Conservation (phyloP, 176 grass and related monocot species). For the Cenchrus americanus region DNA sequence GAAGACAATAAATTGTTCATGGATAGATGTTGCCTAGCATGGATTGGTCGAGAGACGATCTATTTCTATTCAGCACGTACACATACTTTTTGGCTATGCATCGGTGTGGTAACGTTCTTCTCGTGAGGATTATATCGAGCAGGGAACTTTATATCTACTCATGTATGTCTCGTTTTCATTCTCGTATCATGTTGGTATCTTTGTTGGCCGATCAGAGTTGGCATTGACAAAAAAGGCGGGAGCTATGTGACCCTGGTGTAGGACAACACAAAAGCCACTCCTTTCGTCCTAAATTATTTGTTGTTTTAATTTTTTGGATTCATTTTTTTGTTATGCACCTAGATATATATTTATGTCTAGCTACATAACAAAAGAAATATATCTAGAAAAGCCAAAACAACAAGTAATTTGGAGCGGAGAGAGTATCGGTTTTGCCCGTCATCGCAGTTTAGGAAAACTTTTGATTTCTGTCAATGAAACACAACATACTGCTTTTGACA, state of each 20-base stretch:
- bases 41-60: not conserved
- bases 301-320: too few relatives aligned
- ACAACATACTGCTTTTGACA: too few relatives aligned
- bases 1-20: too few relatives aligned
- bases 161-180: not conserved
- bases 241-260: not conserved
- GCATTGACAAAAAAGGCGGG: not conserved
- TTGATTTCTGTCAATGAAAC: too few relatives aligned
- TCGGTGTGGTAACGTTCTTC: not conserved
- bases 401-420: too few relatives aligned
- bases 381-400: too few relatives aligned
- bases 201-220: not conserved
- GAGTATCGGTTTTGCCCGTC: too few relatives aligned
- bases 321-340: too few relatives aligned
- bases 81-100: not conserved
- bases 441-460: too few relatives aligned
- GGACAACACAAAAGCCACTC: not conserved
- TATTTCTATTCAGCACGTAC: not conserved
- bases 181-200: not conserved
- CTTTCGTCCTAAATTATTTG: too few relatives aligned
- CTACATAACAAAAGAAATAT: too few relatives aligned
- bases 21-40: not conserved
- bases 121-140: not conserved
- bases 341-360: too few relatives aligned
- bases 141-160: not conserved